These are phyloP conservation scores for Serendipita sp. DNA, from an alignment of 768 basidiomycete genomes.

Conservation along the genomic window DNA sequence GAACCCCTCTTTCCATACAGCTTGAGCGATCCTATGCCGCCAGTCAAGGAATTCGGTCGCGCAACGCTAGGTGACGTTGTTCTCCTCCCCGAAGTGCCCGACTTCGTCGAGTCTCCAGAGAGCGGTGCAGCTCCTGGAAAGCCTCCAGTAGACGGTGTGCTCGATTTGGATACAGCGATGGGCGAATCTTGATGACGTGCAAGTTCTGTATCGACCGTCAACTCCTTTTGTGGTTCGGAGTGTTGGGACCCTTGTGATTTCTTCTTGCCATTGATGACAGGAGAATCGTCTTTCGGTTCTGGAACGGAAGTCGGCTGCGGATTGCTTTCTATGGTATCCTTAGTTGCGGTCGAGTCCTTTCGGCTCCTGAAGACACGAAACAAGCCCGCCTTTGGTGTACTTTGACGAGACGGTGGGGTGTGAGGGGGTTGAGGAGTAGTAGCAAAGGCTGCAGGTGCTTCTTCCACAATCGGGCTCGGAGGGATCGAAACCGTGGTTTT, in stretches of 20 bases:
- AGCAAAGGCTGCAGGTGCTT: neutral
- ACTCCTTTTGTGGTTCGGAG: neutral
- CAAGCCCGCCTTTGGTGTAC: neutral
- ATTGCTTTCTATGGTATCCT: neutral
- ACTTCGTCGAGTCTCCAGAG: neutral
- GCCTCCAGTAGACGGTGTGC: neutral
- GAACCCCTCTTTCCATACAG: neutral
- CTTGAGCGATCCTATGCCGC: neutral
- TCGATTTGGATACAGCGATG: neutral
- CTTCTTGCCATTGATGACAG: neutral
- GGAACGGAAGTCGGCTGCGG: neutral
- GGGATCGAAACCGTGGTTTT: slow-evolving; percentile 41
- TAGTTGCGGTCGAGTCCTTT: neutral
- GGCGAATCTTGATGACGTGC: neutral
- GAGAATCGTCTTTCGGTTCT: neutral
- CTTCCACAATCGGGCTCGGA: neutral
- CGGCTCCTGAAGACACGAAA: neutral
- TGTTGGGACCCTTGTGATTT: neutral
- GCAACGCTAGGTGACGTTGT: neutral
- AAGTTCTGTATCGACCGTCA: neutral
- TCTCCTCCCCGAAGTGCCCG: neutral
- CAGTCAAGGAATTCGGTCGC: neutral
- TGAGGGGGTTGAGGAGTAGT: neutral
- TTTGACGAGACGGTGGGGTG: neutral
- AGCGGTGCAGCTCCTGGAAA: neutral